phyloP scores from a whole-genome alignment of 805 yeast species.

The Metschnikowia baotianmanensis region DNA sequence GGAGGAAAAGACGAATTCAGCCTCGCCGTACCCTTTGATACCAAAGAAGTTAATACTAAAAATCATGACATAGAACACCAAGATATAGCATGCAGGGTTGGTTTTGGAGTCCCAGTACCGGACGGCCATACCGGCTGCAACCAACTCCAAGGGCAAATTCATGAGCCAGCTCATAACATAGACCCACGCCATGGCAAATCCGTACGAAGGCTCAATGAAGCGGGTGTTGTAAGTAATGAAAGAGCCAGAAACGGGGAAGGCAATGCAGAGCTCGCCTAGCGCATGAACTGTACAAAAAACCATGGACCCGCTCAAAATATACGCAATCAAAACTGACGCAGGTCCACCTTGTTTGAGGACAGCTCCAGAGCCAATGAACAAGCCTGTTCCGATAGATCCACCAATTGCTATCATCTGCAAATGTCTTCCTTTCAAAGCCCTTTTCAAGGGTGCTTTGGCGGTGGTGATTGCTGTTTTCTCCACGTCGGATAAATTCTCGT shows the following conservation, averaged over 20 bases:
- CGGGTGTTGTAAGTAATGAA: slow-evolving; percentile 59
- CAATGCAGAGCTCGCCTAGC: slow-evolving; percentile 49
- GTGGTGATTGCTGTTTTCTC: slow-evolving; percentile 47
- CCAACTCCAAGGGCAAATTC: slow-evolving; percentile 62
- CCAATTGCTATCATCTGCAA: too few species aligned
- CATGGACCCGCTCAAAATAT: slow-evolving; percentile 35
- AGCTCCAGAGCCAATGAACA: too few species aligned
- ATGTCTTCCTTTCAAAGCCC: slow-evolving; percentile 52
- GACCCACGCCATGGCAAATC: slow-evolving; percentile 72
- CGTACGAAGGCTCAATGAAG: slow-evolving; percentile 67
- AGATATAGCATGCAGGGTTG: too few species aligned
- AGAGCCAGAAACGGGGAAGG: slow-evolving; percentile 48
- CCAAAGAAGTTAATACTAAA: slow-evolving; percentile 23
- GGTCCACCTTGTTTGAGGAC: slow-evolving; percentile 83
- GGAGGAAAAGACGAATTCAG: slow-evolving; percentile 62
- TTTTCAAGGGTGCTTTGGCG: slow-evolving; percentile 56
- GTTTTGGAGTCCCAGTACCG: slow-evolving; percentile 50
- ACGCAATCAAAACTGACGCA: slow-evolving; percentile 45
- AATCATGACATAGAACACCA: slow-evolving; percentile 51
- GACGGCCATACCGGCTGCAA: slow-evolving; percentile 57
- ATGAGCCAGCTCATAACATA: slow-evolving; percentile 55
- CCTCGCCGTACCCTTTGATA: slow-evolving; percentile 42
- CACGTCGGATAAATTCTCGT: slow-evolving; percentile 36
- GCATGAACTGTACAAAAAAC: slow-evolving; percentile 39
- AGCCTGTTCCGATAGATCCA: too few species aligned